phyloP scores from a whole-genome alignment of 2,329 filamentous ascomycete genomes.

The Penicillium olsonii region DNA sequence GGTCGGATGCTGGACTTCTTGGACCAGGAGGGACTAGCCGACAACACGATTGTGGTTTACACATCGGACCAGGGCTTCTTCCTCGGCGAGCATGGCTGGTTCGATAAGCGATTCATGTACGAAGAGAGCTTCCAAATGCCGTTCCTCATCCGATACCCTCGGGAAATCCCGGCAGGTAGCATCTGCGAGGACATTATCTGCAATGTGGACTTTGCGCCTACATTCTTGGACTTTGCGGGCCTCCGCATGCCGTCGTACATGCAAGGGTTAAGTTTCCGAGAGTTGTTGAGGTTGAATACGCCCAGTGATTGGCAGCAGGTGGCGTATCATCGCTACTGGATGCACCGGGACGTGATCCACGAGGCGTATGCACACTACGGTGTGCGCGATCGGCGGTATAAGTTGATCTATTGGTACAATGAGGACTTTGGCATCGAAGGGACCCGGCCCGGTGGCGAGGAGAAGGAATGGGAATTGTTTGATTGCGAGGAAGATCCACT shows the following conservation, averaged over 20 bases:
- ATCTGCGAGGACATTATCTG: slow-evolving; percentile 53
- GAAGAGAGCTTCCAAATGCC: slow-evolving; percentile 61
- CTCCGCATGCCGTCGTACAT: slow-evolving; percentile 51
- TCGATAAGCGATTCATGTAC: slow-evolving; percentile 62
- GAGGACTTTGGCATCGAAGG: slow-evolving; percentile 51
- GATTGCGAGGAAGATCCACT: slow-evolving; percentile 54
- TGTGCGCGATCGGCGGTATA: slow-evolving; percentile 54
- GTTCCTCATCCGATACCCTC: slow-evolving; percentile 52
- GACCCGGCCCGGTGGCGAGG: slow-evolving; percentile 42
- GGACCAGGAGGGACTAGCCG: slow-evolving; percentile 43
- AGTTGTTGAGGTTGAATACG: slow-evolving; percentile 40
- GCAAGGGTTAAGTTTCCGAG: slow-evolving; percentile 52
- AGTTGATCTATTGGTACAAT: slow-evolving; percentile 61
- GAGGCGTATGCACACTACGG: slow-evolving; percentile 56
- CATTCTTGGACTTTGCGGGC: slow-evolving; percentile 51
- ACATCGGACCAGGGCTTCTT: slow-evolving; percentile 60
- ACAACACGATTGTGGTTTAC: slow-evolving; percentile 57
- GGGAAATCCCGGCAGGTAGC: slow-evolving; percentile 40
- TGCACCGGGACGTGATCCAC: slow-evolving; percentile 56
- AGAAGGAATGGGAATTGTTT: slow-evolving; percentile 58
- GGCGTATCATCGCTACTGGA: slow-evolving; percentile 59
- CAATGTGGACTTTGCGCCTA: slow-evolving; percentile 58
- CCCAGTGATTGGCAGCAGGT: slow-evolving; percentile 53
- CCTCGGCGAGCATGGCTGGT: slow-evolving; percentile 60
- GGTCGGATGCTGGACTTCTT: slow-evolving; percentile 52